Conservation (phyloP, 768 basidiomycete species). For the Phallus indusiatus region DNA sequence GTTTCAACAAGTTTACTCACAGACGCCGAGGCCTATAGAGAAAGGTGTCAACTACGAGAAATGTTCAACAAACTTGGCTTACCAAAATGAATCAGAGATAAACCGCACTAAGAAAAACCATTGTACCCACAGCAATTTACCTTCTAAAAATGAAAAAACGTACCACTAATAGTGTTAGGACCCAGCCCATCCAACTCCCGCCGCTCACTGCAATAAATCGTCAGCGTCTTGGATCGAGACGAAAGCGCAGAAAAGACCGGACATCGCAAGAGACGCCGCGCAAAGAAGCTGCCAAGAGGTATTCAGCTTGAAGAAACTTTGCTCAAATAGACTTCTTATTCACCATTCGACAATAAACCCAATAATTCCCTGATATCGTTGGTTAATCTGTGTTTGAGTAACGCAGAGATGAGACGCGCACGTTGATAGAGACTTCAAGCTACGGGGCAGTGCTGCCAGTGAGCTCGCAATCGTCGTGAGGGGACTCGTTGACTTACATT, state of each 20-base stretch:
- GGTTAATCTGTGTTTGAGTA: background rate
- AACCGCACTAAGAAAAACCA: constrained; percentile 23
- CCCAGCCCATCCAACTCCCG: constrained; percentile 19
- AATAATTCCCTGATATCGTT: constrained; percentile 31
- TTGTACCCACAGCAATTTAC: background rate
- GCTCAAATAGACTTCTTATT: constrained; percentile 3
- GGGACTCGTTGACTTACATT: background rate
- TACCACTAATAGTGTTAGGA: constrained; percentile 35
- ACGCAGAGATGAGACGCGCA: background rate
- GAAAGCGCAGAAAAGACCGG: constrained; percentile 22
- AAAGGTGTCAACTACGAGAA: background rate
- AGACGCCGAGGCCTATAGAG: constrained; percentile 13
- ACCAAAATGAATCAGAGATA: constrained; percentile 37
- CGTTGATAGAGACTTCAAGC: constrained; percentile 3
- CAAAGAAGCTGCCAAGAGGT: constrained; percentile 35
- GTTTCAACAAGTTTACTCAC: constrained; percentile 11
- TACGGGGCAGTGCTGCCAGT: background rate
- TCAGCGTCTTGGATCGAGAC: background rate
- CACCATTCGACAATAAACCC: constrained; percentile 42
- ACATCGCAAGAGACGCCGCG: constrained; percentile 37
- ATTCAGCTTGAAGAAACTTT: background rate
- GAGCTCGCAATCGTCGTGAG: background rate
- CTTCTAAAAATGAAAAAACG: constrained; percentile 12
- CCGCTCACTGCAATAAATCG: constrained; percentile 30
- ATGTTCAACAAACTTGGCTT: constrained; percentile 5